phyloP scores from a whole-genome alignment of 2,329 filamentous ascomycete species.

The Hypoxylon rubiginosum region DNA sequence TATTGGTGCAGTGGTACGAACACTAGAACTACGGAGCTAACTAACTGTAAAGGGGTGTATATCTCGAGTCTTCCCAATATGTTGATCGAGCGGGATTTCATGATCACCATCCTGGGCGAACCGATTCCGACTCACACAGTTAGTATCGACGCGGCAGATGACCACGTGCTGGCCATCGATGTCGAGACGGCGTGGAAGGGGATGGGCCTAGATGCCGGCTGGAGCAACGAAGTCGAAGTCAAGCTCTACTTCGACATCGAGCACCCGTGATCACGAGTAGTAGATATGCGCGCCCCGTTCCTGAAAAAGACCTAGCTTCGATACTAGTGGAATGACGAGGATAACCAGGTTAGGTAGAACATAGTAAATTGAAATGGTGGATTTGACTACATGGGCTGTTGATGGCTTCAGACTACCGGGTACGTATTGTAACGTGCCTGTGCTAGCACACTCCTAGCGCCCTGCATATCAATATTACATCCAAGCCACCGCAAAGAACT shows the following conservation, averaged over 20 bases:
- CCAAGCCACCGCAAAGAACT: neutral
- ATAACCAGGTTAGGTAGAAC: neutral
- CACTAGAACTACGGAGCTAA: conserved; percentile 27
- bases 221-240: conserved; percentile 84
- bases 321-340: neutral
- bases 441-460: neutral
- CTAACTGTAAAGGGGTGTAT: conserved; percentile 73
- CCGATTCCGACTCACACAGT: conserved; percentile 78
- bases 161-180: conserved; percentile 81
- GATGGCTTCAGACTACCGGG: neutral
- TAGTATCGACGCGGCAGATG: conserved; percentile 64
- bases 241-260: conserved; percentile 69
- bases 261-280: conserved; percentile 40
- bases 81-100: conserved; percentile 74
- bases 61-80: conserved; percentile 76
- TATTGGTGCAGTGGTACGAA: neutral
- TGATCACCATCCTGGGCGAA: conserved; percentile 80
- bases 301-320: neutral
- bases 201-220: conserved; percentile 76
- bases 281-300: no score
- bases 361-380: neutral
- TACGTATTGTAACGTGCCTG: neutral
- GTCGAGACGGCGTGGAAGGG: conserved; percentile 82
- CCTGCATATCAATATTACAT: neutral
- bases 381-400: neutral